Conservation (phyloP, 1,284 basidiomycete species). For the Phylloporus gajari region DNA sequence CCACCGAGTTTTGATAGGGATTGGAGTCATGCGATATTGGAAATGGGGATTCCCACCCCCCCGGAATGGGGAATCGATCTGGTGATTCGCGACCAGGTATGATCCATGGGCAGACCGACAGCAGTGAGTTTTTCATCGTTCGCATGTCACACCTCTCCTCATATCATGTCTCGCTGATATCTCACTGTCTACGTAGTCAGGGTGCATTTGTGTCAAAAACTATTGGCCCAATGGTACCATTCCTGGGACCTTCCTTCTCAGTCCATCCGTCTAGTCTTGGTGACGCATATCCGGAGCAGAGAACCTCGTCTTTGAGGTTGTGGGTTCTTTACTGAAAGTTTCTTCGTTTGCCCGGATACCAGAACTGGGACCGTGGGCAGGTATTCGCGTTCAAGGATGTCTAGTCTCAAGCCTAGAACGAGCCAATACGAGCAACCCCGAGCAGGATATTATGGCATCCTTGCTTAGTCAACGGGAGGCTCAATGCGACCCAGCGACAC, state of each 20-base stretch:
- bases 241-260: conserved; percentile 12
- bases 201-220: conserved; percentile 61
- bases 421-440: no score
- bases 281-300: conserved; percentile 60
- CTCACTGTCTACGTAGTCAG: conserved; percentile 59
- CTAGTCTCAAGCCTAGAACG: no score
- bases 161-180: conserved; percentile 47
- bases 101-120: conserved; percentile 96
- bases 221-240: conserved; percentile 20
- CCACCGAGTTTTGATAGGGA: conserved; percentile 51
- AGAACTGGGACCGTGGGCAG: conserved; percentile 47
- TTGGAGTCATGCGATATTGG: conserved; percentile 74
- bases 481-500: conserved; percentile 58
- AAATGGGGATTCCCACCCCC: conserved; percentile 85
- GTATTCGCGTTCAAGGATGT: no score
- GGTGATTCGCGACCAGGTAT: conserved; percentile 83
- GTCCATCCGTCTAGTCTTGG: conserved; percentile 30
- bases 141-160: not conserved
- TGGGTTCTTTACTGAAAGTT: conserved; percentile 51
- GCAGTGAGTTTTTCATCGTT: conserved; percentile 57
- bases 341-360: conserved; percentile 48
- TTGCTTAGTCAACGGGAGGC: no score
- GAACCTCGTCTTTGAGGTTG: conserved; percentile 59
- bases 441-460: no score
- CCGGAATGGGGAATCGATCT: conserved; percentile 94